Conservation (phyloP, 805 yeast species). For the Wickerhamiella musiphila region DNA sequence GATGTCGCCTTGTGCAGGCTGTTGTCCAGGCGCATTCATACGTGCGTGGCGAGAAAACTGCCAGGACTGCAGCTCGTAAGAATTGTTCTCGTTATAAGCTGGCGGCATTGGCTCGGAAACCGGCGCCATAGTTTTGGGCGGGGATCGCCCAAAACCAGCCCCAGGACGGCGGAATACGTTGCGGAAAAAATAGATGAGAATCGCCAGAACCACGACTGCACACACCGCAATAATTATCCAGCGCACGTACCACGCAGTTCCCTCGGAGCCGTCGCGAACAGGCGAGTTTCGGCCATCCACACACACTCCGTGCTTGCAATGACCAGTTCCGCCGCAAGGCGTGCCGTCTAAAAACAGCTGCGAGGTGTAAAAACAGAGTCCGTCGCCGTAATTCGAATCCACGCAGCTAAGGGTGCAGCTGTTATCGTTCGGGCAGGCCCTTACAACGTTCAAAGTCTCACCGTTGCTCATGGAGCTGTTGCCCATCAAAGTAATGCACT, state of each 20-base stretch:
- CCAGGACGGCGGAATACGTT: background rate
- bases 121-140: background rate
- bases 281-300: constrained; percentile 15
- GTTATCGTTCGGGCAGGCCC: constrained; percentile 18
- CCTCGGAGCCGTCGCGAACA: constrained; percentile 5
- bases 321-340: constrained; percentile 19
- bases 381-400: constrained; percentile 12
- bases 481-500: constrained; percentile 19
- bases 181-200: constrained; percentile 4
- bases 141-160: background rate
- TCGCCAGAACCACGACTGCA: constrained; percentile 11
- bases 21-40: too few species aligned
- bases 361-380: constrained; percentile 15
- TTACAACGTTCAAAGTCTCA: constrained; percentile 12
- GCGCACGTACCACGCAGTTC: constrained; percentile 11
- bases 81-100: background rate
- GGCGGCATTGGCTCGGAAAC: background rate
- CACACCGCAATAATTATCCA: constrained; percentile 14
- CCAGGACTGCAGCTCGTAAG: background rate
- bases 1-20: too few species aligned
- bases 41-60: background rate
- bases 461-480: constrained; percentile 13
- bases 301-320: constrained; percentile 18
- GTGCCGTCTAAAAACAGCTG: constrained; percentile 23
- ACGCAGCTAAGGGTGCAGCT: constrained; percentile 18